phyloP scores from a whole-genome alignment of 1,284 basidiomycete species.

The Nidula niveotomentosa region DNA sequence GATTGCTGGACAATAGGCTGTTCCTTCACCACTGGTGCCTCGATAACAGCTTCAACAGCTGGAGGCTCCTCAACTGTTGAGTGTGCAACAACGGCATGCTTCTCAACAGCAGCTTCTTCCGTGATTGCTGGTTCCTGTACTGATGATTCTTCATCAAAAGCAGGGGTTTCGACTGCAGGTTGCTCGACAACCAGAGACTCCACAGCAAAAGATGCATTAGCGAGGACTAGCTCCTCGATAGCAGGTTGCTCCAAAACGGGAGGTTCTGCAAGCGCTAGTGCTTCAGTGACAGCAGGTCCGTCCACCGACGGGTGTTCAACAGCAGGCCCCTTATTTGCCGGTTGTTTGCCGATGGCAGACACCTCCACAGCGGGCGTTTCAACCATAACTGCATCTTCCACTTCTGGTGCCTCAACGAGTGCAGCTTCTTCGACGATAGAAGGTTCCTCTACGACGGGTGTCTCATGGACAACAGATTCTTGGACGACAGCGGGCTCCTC shows the following conservation, averaged over 20 bases:
- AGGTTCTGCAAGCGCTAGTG: neutral
- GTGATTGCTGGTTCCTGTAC: neutral
- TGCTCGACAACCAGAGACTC: conserved; percentile 8
- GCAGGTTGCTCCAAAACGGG: neutral
- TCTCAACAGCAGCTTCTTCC: neutral
- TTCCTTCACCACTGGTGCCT: neutral
- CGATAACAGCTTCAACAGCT: neutral
- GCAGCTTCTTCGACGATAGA: neutral
- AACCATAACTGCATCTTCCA: neutral
- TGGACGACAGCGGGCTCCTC: neutral
- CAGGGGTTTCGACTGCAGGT: neutral
- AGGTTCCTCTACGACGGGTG: neutral
- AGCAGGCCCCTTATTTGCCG: neutral
- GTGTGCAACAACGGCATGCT: neutral
- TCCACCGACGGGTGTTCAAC: neutral
- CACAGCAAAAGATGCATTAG: neutral
- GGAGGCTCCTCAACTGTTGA: neutral
- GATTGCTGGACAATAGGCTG: neutral
- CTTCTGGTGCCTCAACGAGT: neutral
- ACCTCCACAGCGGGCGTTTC: neutral
- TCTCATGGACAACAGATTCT: neutral
- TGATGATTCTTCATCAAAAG: neutral
- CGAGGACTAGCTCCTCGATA: conserved; percentile 2
- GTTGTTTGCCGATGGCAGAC: neutral
- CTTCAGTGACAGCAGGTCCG: neutral